These are phyloP conservation scores for Blastocystis sp. DNA, from an alignment of 352 stramenopile species.

Conservation along the genomic window DNA sequence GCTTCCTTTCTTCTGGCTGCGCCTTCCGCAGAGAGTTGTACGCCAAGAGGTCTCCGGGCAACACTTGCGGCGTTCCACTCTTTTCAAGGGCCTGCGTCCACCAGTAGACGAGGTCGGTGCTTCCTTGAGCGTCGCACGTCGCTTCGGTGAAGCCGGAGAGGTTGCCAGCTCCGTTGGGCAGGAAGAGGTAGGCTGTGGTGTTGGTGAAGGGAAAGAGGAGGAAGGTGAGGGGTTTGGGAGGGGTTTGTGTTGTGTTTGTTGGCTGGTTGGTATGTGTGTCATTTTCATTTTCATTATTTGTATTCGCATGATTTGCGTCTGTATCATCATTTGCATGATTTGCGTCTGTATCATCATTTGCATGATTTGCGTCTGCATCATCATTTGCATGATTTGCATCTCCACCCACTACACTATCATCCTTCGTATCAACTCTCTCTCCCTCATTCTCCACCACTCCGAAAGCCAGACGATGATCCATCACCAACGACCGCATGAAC, in stretches of 20 bases:
- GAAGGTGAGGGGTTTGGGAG: background rate
- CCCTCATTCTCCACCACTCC: no score
- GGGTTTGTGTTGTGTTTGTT: no score
- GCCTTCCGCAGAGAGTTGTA: background rate
- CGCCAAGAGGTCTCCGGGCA: background rate
- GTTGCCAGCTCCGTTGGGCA: background rate
- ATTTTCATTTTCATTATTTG: no score
- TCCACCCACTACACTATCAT: background rate
- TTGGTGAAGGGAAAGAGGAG: conserved; percentile 3
- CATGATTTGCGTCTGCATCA: no score
- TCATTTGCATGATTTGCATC: no score
- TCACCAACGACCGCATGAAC: conserved; percentile 18
- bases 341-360: no score
- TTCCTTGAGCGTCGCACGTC: background rate
- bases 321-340: no score
- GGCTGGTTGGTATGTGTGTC: no score
- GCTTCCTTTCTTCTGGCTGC: background rate
- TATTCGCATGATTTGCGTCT: no score
- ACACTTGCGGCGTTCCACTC: background rate
- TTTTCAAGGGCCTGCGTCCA: background rate
- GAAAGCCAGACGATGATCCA: background rate
- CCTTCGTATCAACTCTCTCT: no score
- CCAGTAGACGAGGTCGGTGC: background rate
- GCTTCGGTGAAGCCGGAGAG: background rate
- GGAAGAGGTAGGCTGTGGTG: background rate